Conservation (phyloP, 2,329 filamentous ascomycete species). For the Hypomyces rosellus region DNA sequence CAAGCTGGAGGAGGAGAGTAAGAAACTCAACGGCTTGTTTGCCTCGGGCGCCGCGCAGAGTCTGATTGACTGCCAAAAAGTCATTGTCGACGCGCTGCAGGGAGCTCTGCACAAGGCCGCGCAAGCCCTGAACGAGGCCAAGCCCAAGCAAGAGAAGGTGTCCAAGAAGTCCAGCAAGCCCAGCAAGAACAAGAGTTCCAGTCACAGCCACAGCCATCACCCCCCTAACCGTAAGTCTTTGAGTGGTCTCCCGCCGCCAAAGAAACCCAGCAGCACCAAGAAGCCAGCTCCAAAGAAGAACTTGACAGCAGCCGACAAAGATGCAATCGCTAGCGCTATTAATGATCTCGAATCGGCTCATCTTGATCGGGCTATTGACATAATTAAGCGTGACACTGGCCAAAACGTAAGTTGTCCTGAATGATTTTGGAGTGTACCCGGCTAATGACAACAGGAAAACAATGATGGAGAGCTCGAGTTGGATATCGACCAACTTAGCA, state of each 20-base stretch:
- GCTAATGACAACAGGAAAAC: constrained; percentile 40
- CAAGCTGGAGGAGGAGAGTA: constrained; percentile 50
- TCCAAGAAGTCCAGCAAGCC: constrained; percentile 47
- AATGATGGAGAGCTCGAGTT: constrained; percentile 54
- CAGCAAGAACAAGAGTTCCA: constrained; percentile 46
- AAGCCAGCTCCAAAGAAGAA: constrained; percentile 42
- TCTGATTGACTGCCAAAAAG: constrained; percentile 51
- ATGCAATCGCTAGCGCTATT: constrained; percentile 81
- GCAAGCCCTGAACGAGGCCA: constrained; percentile 48
- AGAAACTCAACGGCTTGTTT: constrained; percentile 49
- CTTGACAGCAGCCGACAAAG: constrained; percentile 76
- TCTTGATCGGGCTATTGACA: constrained; percentile 73
- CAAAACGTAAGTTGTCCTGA: constrained; percentile 54
- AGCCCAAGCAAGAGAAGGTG: constrained; percentile 52
- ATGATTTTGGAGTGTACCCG: neutral
- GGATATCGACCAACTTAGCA: constrained; percentile 52
- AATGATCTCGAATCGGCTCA: constrained; percentile 72
- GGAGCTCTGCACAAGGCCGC: constrained; percentile 70
- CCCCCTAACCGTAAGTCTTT: constrained; percentile 38
- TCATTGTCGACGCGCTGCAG: constrained; percentile 59
- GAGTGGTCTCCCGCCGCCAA: constrained; percentile 25
- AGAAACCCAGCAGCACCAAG: constrained; percentile 35
- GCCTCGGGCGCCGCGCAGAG: constrained; percentile 43
- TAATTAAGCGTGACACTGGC: constrained; percentile 82
- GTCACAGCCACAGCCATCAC: constrained; percentile 25